These are phyloP conservation scores for Thalassiosira mediterranea DNA, from an alignment of 352 stramenopile genomes.

Conservation along the genomic window DNA sequence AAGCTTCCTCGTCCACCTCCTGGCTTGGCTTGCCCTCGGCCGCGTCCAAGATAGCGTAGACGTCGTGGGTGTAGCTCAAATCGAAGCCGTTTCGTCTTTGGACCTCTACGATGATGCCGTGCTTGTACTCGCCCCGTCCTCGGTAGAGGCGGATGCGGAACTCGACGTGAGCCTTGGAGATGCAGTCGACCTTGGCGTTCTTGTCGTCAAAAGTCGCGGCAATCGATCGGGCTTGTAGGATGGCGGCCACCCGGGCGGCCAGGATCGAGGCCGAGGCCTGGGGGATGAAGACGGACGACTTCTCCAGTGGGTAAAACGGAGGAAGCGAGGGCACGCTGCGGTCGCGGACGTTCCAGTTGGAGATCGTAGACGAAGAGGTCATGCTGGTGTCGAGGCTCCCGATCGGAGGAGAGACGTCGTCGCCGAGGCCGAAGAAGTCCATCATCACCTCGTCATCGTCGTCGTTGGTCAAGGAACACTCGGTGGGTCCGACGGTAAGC, in stretches of 20 bases:
- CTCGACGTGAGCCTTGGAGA: slow-evolving; percentile 54
- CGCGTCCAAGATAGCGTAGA: slow-evolving; percentile 64
- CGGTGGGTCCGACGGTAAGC: background rate
- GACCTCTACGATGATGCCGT: slow-evolving; percentile 75
- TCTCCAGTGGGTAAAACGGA: slow-evolving; percentile 58
- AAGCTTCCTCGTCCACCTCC: background rate
- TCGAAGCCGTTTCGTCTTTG: slow-evolving; percentile 60
- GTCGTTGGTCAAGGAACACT: background rate
- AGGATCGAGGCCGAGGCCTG: slow-evolving; percentile 23
- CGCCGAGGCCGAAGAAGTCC: background rate
- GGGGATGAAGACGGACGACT: slow-evolving; percentile 58
- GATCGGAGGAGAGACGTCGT: background rate
- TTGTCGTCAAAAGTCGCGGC: slow-evolving; percentile 51
- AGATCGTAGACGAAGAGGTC: background rate
- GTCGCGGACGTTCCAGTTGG: background rate
- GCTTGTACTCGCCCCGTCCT: slow-evolving; percentile 38
- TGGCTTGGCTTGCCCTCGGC: slow-evolving; percentile 40
- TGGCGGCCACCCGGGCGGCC: slow-evolving; percentile 45
- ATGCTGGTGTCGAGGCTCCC: background rate
- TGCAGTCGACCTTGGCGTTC: slow-evolving; percentile 61
- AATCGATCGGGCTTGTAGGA: slow-evolving; percentile 64
- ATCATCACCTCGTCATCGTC: background rate
- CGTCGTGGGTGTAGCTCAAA: slow-evolving; percentile 54
- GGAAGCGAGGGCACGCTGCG: slow-evolving; percentile 42
- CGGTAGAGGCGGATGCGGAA: slow-evolving; percentile 72